A percentile compares a stretch with the other conserved stretches of the same genome.
phyloP scores from a whole-genome alignment of 1,284 basidiomycete species.

The Apiotrichum montevideense region DNA sequence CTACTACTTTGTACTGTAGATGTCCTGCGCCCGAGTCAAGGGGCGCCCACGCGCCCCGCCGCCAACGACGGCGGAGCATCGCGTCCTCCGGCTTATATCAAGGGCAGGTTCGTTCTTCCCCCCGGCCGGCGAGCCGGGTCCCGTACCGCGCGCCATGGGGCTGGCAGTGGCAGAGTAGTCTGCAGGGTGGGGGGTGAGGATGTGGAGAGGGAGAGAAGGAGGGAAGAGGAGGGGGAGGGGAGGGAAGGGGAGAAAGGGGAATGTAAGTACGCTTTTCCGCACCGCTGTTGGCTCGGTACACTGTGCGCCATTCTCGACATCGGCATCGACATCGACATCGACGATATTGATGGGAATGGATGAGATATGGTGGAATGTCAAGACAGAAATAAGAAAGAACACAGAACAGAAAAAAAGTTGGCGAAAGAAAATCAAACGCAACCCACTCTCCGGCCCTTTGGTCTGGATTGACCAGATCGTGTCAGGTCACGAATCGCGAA shows the following conservation, averaged over 20 bases:
- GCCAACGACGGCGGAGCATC: conserved; percentile 20
- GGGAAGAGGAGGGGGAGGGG: not conserved
- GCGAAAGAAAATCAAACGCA: not conserved
- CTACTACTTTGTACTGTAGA: not conserved
- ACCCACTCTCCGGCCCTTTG: too few species aligned
- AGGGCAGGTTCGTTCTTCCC: conserved; percentile 30
- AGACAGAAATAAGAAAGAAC: not conserved
- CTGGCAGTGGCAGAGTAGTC: conserved; percentile 25
- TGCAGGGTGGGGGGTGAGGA: conserved; percentile 11
- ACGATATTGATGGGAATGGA: not conserved
- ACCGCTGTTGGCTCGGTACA: too few species aligned
- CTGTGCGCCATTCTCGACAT: too few species aligned
- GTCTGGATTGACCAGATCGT: too few species aligned
- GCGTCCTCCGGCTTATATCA: conserved; percentile 43
- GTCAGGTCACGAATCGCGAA: too few species aligned
- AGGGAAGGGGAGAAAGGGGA: not conserved
- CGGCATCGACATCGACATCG: too few species aligned
- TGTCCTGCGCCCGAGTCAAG: conserved; percentile 43
- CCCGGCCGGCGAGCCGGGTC: conserved; percentile 15
- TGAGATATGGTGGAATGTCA: not conserved
- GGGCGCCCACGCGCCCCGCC: conserved; percentile 23
- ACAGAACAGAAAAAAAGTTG: not conserved
- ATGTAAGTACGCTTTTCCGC: not conserved
- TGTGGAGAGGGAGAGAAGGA: conserved; percentile 6
- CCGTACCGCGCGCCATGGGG: conserved; percentile 28